Conservation (phyloP, 306 rosid species). For the Aeschynomene evenia region DNA sequence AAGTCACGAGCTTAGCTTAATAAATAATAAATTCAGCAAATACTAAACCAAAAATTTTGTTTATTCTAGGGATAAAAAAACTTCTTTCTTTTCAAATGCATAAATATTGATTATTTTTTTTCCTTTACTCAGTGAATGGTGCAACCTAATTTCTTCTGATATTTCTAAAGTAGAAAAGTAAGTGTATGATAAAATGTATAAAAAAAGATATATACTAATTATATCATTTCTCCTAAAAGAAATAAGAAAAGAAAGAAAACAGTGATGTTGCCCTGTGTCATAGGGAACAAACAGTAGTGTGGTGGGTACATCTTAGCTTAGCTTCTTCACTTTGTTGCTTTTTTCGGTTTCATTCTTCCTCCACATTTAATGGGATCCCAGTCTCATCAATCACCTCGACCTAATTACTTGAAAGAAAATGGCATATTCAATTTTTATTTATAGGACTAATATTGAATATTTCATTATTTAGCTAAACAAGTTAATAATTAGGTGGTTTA, state of each 20-base stretch:
- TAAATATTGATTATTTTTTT: no score
- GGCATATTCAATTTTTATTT: background rate
- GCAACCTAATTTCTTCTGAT: background rate
- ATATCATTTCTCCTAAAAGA: no score
- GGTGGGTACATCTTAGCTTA: slow-evolving; percentile 31
- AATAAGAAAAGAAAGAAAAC: background rate
- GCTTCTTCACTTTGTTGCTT: slow-evolving; percentile 1
- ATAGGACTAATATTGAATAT: slow-evolving; percentile 5
- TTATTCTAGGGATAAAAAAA: no score
- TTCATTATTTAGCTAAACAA: background rate
- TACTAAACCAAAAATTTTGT: no score
- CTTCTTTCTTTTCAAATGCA: no score
- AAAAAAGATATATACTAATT: no score
- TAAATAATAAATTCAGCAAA: no score
- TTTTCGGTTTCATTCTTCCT: slow-evolving; percentile 25
- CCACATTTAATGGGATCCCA: background rate
- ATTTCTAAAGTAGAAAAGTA: no score
- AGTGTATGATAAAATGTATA: no score
- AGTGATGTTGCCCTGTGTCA: background rate
- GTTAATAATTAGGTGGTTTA: background rate
- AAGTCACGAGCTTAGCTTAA: no score
- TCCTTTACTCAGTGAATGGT: no score
- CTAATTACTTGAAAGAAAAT: background rate
- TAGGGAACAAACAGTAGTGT: slow-evolving; percentile 24
- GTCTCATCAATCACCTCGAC: background rate